Conservation (phyloP, 768 basidiomycete species). For the Suillus bovinus region DNA sequence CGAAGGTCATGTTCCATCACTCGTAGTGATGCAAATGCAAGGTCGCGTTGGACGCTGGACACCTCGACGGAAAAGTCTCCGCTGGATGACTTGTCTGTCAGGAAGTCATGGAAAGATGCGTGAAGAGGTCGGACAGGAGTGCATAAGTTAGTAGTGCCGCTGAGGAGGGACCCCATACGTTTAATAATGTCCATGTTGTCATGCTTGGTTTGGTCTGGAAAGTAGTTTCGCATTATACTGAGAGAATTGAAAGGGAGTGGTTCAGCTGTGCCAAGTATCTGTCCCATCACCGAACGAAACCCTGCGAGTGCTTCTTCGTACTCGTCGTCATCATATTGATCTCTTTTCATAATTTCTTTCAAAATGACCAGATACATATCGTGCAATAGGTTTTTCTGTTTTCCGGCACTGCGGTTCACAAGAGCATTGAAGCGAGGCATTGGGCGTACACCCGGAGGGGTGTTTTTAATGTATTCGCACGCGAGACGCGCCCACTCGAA, state of each 20-base stretch:
- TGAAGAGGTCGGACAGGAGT: constrained; percentile 21
- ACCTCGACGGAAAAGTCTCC: constrained; percentile 17
- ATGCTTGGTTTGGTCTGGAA: background rate
- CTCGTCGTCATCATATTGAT: fast-evolving
- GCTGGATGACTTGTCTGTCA: constrained; percentile 16
- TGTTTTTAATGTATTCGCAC: background rate
- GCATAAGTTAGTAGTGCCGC: background rate
- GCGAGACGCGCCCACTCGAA: constrained; percentile 15
- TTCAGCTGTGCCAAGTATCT: too few relatives aligned
- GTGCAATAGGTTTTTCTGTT: background rate
- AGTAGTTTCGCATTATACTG: background rate
- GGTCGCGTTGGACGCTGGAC: background rate
- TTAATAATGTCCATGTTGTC: too few relatives aligned
- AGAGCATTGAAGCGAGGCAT: background rate
- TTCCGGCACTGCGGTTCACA: background rate
- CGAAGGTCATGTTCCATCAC: constrained; percentile 30
- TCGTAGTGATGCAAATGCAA: constrained; percentile 19
- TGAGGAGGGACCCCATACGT: constrained; percentile 10
- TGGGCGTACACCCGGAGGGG: background rate
- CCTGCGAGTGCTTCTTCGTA: background rate
- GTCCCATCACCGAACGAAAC: constrained; percentile 10
- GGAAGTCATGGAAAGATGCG: constrained; percentile 29
- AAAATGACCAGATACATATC: background rate
- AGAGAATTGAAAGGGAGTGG: background rate
- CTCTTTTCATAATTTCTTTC: background rate